phyloP scores from a whole-genome alignment of 306 rosid genomes.

The Acmispon strigosus region DNA sequence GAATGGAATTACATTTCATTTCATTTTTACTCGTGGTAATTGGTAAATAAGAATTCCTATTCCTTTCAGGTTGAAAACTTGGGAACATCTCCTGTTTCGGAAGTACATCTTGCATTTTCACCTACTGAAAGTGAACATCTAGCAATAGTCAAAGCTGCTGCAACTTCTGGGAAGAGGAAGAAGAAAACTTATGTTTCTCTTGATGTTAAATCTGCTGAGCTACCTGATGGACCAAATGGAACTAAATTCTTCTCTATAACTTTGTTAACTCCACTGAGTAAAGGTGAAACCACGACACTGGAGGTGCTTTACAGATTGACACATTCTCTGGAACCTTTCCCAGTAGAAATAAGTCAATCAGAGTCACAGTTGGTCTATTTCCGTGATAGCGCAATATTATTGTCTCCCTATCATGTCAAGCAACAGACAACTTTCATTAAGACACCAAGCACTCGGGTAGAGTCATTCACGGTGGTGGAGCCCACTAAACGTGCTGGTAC shows the following conservation, averaged over 20 bases:
- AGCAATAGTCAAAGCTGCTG: constrained; percentile 66
- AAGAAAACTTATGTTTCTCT: constrained; percentile 74
- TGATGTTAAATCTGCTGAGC: constrained; percentile 60
- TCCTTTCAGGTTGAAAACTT: constrained; percentile 67
- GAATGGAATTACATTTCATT: background rate
- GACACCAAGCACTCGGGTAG: constrained; percentile 76
- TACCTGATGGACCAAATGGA: constrained; percentile 80
- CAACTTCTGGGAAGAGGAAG: constrained; percentile 63
- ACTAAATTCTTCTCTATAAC: constrained; percentile 57
- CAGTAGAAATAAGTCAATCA: constrained; percentile 82
- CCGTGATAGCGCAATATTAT: constrained; percentile 75
- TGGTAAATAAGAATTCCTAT: background rate
- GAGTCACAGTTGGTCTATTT: constrained; percentile 88
- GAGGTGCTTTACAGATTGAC: constrained; percentile 85
- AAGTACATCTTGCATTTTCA: constrained; percentile 75
- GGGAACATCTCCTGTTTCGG: constrained; percentile 67
- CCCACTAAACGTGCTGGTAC: constrained; percentile 64
- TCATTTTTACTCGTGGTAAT: background rate
- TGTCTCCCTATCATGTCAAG: constrained; percentile 86
- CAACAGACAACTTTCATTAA: constrained; percentile 74
- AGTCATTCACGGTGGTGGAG: constrained; percentile 74
- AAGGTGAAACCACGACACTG: constrained; percentile 59
- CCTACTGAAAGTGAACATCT: constrained; percentile 68
- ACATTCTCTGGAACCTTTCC: constrained; percentile 83
- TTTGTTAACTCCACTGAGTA: constrained; percentile 50